Percentiles rank a stretch among this genome's conserved stretches.
Evolutionary conservation across 345 rosid genomes (phyloP).

Genomic region (Durio zibethinus): DNA sequence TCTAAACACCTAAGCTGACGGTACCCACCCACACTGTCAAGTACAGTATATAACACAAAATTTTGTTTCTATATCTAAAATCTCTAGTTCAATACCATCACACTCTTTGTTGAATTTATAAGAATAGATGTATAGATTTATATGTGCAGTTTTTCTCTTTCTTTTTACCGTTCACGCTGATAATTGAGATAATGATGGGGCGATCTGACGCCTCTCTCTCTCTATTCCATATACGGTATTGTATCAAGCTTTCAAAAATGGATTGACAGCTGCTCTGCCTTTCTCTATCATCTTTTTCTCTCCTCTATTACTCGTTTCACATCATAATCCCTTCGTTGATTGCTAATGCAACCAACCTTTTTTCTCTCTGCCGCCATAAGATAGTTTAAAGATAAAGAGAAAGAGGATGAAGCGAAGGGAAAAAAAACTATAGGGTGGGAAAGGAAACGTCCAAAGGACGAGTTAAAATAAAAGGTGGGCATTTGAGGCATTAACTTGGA

Average conservation of each 20-base stretch:
- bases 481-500: conserved; percentile 26
- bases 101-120: background rate
- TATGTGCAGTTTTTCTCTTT: background rate
- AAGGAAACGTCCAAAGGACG: background rate
- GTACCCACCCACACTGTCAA: background rate
- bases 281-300: background rate
- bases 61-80: background rate
- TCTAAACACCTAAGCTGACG: background rate
- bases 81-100: background rate
- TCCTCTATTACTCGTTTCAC: background rate
- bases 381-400: background rate
- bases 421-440: background rate
- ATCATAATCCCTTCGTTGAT: background rate
- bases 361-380: conserved; percentile 37
- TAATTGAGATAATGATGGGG: conserved; percentile 56
- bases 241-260: conserved; percentile 26
- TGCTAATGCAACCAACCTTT: conserved; percentile 4
- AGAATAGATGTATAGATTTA: background rate
- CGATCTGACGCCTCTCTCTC: conserved; percentile 25
- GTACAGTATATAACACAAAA: background rate
- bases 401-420: background rate
- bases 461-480: background rate
- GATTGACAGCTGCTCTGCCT: conserved; percentile 21
- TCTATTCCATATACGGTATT: conserved; percentile 3
- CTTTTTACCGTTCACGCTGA: background rate